Evolutionary conservation across 2,329 filamentous ascomycete genomes (phyloP).

Genomic region (Microascus cirrosus): DNA sequence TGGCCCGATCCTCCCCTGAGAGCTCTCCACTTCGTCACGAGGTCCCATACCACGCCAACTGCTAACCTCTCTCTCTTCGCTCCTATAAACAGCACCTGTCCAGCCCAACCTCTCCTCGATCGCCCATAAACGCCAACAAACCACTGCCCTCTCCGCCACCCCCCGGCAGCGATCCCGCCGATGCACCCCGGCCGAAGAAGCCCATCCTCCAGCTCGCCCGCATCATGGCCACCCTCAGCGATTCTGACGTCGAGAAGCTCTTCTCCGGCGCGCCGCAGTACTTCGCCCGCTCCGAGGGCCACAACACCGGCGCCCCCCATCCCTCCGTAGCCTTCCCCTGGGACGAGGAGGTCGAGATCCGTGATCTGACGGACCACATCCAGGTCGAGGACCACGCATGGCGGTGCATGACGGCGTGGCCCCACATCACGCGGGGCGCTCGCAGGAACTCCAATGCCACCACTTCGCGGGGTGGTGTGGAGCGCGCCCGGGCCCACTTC

Average conservation of each 20-base stretch:
- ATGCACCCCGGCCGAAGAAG: conserved; percentile 17
- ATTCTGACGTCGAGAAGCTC: conserved; percentile 53
- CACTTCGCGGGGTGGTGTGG: not conserved
- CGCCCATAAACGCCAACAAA: conserved; percentile 39
- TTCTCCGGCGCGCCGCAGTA: conserved; percentile 70
- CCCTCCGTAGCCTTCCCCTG: conserved; percentile 58
- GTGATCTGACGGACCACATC: conserved; percentile 53
- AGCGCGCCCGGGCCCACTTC: conserved; percentile 43
- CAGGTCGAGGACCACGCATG: conserved; percentile 54
- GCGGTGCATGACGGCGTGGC: conserved; percentile 51
- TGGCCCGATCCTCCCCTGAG: not conserved
- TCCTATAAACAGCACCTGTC: not conserved
- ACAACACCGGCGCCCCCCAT: conserved; percentile 47
- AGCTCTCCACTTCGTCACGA: not conserved
- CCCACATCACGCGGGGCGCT: conserved; percentile 37
- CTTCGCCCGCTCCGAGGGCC: conserved; percentile 48
- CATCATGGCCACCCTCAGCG: conserved; percentile 49
- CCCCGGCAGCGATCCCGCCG: conserved; percentile 25
- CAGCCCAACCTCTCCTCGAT: conserved; percentile 15
- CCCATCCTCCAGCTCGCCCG: conserved; percentile 39
- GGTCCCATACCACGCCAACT: not conserved
- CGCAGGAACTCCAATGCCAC: conserved; percentile 2
- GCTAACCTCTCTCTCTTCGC: not conserved
- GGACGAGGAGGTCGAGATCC: conserved; percentile 49
- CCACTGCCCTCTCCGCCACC: conserved; percentile 43